A percentile compares a stretch with the other conserved stretches of the same genome.
These are phyloP conservation scores for Limtongia smithiae DNA, from an alignment of 805 yeast genomes.

Conservation along the genomic window DNA sequence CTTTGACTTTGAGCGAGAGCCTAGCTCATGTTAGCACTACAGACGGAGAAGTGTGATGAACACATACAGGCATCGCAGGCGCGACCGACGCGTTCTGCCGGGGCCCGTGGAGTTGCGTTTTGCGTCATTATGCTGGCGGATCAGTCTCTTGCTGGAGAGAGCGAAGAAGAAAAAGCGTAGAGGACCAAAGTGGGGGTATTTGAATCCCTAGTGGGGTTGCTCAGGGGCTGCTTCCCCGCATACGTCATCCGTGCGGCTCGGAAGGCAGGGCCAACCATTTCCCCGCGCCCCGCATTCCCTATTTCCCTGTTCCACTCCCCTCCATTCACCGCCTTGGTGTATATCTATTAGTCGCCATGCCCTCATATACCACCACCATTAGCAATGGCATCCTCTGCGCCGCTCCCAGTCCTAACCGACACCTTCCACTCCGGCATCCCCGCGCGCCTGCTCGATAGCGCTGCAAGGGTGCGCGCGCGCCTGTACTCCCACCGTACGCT, in stretches of 20 bases:
- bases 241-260: too few species aligned
- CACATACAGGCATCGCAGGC: conserved; percentile 5
- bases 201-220: too few species aligned
- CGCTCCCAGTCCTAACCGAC: neutral
- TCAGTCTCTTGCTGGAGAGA: too few species aligned
- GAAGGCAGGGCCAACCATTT: too few species aligned
- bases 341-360: neutral
- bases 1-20: conserved; percentile 6
- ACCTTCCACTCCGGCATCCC: conserved; percentile 8
- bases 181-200: too few species aligned
- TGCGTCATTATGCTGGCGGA: too few species aligned
- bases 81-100: conserved; percentile 1
- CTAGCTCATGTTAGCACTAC: neutral
- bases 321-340: too few species aligned
- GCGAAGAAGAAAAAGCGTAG: too few species aligned
- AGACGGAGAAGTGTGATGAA: neutral
- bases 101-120: neutral
- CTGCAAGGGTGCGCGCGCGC: neutral
- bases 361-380: neutral
- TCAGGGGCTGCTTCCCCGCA: too few species aligned
- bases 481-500: neutral
- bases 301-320: too few species aligned
- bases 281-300: too few species aligned
- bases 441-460: neutral
- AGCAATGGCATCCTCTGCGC: neutral